These are phyloP conservation scores for Amoebophrya sp. DNA, from an alignment of 169 alveolate species.

Conservation along the genomic window DNA sequence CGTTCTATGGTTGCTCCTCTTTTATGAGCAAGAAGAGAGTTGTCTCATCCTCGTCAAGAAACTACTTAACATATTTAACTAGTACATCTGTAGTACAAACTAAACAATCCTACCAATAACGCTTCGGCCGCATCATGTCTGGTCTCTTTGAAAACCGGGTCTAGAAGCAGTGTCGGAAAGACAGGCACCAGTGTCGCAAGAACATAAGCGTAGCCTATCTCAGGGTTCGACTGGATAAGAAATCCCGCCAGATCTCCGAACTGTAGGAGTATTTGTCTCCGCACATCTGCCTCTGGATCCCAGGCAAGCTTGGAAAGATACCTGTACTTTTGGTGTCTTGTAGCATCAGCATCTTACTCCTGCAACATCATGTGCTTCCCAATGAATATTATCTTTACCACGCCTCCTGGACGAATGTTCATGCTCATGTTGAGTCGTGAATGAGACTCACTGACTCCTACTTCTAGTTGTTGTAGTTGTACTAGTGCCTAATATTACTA, in stretches of 20 bases:
- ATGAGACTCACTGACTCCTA: not conserved
- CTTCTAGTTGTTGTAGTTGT: not conserved
- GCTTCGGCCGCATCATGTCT: not conserved
- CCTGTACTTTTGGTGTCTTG: not conserved
- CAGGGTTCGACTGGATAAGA: constrained; percentile 49
- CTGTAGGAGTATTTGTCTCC: constrained; percentile 40
- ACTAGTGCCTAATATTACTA: not conserved
- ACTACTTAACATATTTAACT: not conserved
- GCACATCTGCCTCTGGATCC: constrained; percentile 47
- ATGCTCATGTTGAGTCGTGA: not conserved
- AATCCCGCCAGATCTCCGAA: constrained; percentile 52
- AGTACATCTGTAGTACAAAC: not conserved
- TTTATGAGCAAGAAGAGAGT: no score
- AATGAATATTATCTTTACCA: no score
- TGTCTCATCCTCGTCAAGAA: no score
- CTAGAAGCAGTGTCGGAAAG: not conserved
- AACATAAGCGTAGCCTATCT: constrained; percentile 43
- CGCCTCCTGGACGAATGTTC: no score
- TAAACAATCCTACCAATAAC: not conserved
- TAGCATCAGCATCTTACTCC: no score
- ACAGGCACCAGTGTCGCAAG: constrained; percentile 42
- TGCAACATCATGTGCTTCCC: no score
- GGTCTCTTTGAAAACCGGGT: not conserved
- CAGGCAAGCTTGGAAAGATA: constrained; percentile 9
- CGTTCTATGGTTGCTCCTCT: no score